phyloP scores from a whole-genome alignment of 805 yeast genomes.

The Cyberlindnera galapagoensis region DNA sequence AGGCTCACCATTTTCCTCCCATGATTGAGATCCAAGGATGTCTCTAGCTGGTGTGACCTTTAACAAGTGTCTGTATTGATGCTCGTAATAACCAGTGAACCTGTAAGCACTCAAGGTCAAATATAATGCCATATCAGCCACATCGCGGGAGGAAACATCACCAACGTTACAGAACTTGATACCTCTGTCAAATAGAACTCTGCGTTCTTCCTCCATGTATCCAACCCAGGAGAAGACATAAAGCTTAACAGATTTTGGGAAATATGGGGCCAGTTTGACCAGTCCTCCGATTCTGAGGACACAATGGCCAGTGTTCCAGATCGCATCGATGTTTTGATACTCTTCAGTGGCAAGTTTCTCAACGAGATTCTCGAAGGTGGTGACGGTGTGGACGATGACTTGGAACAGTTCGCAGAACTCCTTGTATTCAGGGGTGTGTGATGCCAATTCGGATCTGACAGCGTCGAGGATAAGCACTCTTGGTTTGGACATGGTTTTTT shows the following conservation, averaged over 20 bases:
- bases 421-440: conserved; percentile 38
- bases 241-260: conserved; percentile 42
- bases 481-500: conserved; percentile 15
- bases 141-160: conserved; percentile 53
- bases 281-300: conserved; percentile 36
- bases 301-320: conserved; percentile 53
- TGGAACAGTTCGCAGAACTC: conserved; percentile 35
- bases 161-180: conserved; percentile 62
- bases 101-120: conserved; percentile 56
- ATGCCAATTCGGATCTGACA: conserved; percentile 40
- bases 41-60: conserved; percentile 41
- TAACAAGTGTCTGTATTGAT: conserved; percentile 31
- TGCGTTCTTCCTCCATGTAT: conserved; percentile 43
- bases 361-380: conserved; percentile 34
- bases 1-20: conserved; percentile 31
- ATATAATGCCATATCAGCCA: conserved; percentile 63
- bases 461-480: conserved; percentile 29
- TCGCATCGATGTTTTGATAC: conserved; percentile 33
- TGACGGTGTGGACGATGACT: conserved; percentile 32
- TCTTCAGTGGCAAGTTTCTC: conserved; percentile 34
- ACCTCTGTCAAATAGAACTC: conserved; percentile 35
- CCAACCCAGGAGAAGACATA: conserved; percentile 59
- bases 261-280: conserved; percentile 33
- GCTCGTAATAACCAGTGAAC: conserved; percentile 42
- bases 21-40: conserved; percentile 26